A percentile compares a stretch with the other conserved stretches of the same genome.
Evolutionary conservation across 164 flowering plant genomes (phyloP).

Genomic region (Chimonanthus salicifolius): DNA sequence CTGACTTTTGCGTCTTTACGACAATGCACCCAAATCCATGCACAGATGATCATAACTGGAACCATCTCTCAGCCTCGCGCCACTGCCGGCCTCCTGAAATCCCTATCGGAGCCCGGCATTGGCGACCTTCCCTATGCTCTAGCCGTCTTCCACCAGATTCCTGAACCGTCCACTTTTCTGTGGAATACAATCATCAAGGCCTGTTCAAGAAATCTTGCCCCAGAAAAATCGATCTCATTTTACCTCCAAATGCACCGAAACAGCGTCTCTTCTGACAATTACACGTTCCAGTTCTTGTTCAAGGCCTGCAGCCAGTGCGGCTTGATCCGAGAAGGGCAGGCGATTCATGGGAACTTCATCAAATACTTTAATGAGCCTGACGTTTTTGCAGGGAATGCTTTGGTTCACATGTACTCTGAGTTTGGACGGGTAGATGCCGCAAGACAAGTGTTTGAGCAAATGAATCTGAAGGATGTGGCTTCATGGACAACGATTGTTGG

Average conservation of each 20-base stretch:
- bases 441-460: conserved; percentile 11
- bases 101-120: conserved; percentile 2
- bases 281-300: conserved; percentile 18
- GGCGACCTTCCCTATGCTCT: conserved; percentile 7
- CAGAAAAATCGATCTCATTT: conserved; percentile 7
- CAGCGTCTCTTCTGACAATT: conserved; percentile 1
- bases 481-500: conserved; percentile 15
- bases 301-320: conserved; percentile 12
- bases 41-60: conserved; percentile 12
- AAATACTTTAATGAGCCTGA: neutral
- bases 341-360: conserved; percentile 9
- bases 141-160: conserved; percentile 9
- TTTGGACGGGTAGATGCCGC: conserved; percentile 11
- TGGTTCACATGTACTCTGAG: conserved; percentile 18
- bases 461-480: conserved; percentile 16
- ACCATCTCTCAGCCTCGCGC: neutral
- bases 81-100: neutral
- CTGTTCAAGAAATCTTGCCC: conserved; percentile 3
- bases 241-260: conserved; percentile 12
- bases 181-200: conserved; percentile 20
- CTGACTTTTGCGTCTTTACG: neutral
- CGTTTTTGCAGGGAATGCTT: conserved; percentile 8
- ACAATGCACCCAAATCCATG: conserved; percentile 9
- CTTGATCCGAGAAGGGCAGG: conserved; percentile 3
- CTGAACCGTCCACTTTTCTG: conserved; percentile 7